Percentiles rank a stretch among this genome's conserved stretches.
phyloP scores from a whole-genome alignment of 306 rosid genomes.

The Medicago lupulina region DNA sequence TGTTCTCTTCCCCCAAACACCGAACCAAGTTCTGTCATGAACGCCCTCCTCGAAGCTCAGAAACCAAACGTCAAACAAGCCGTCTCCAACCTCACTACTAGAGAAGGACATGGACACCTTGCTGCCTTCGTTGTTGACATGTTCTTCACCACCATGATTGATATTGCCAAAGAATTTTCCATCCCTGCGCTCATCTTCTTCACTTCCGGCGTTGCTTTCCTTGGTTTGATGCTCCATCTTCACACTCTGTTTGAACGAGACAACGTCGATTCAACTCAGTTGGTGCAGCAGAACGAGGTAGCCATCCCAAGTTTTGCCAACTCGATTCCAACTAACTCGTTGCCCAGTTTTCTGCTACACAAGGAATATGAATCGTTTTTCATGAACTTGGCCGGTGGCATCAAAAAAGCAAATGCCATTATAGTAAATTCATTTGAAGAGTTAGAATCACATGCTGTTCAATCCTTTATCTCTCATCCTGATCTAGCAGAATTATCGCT shows the following conservation, averaged over 20 bases:
- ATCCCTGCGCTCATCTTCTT: neutral
- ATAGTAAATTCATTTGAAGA: constrained; percentile 20
- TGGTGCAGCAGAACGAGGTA: neutral
- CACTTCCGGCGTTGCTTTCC: neutral
- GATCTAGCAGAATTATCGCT: constrained; percentile 11
- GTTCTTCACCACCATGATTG: constrained; percentile 1
- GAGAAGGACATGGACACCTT: neutral
- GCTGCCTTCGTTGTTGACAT: neutral
- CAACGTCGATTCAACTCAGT: neutral
- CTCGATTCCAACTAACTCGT: neutral
- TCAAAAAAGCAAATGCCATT: neutral
- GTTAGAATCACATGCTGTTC: constrained; percentile 18
- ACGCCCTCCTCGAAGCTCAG: neutral
- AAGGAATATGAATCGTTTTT: neutral
- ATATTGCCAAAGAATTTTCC: neutral
- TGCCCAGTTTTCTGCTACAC: neutral
- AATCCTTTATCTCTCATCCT: neutral
- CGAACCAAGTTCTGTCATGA: neutral
- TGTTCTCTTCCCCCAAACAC: neutral
- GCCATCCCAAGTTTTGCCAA: neutral
- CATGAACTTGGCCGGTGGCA: neutral
- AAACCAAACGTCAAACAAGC: constrained; percentile 1
- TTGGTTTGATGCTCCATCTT: neutral
- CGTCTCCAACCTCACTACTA: neutral
- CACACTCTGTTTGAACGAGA: neutral